Evolutionary conservation across 805 yeast species (phyloP).

Genomic region (Candida orba): DNA sequence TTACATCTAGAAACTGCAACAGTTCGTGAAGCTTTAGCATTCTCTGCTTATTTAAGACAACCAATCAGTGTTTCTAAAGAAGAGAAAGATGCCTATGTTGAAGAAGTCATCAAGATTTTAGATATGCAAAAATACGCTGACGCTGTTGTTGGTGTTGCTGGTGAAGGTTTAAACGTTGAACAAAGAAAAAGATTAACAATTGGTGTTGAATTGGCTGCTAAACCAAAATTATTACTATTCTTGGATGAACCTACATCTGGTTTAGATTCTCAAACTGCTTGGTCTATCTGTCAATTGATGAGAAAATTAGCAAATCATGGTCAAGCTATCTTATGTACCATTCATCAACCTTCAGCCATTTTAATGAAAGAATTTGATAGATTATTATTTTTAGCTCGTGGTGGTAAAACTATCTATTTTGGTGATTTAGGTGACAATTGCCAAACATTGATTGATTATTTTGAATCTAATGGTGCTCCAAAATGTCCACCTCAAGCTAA

Average conservation of each 20-base stretch:
- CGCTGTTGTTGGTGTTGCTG: conserved; percentile 69
- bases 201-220: conserved; percentile 63
- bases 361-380: conserved; percentile 74
- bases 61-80: conserved; percentile 41
- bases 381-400: conserved; percentile 58
- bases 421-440: conserved; percentile 65
- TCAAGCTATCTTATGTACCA: conserved; percentile 65
- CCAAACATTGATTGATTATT: conserved; percentile 51
- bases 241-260: conserved; percentile 68
- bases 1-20: conserved; percentile 59
- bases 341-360: conserved; percentile 82
- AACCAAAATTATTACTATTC: conserved; percentile 52
- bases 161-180: conserved; percentile 61
- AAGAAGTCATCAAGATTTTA: conserved; percentile 52
- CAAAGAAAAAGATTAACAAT: conserved; percentile 60
- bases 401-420: conserved; percentile 71
- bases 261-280: conserved; percentile 61
- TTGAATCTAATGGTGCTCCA: conserved; percentile 58
- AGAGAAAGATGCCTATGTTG: conserved; percentile 62
- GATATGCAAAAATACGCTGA: conserved; percentile 63
- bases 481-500: conserved; percentile 64
- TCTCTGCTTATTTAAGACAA: conserved; percentile 67
- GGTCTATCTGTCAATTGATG: conserved; percentile 58
- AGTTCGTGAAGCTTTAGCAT: conserved; percentile 64
- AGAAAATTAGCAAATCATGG: conserved; percentile 53